phyloP scores from a whole-genome alignment of 1,284 basidiomycete species.

The Rhodotorula sp. region DNA sequence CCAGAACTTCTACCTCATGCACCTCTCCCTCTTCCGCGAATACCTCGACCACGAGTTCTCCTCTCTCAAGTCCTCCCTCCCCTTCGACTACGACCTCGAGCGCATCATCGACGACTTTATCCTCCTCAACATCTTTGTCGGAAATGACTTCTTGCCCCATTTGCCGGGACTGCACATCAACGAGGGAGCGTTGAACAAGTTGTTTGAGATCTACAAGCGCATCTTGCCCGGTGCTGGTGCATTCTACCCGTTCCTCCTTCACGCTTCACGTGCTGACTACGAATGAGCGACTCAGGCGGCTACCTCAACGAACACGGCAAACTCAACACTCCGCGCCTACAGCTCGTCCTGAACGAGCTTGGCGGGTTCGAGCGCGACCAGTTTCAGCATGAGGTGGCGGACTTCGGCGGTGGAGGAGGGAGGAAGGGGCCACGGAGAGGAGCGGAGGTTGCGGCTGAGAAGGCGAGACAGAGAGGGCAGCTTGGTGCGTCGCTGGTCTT shows the following conservation, averaged over 20 bases:
- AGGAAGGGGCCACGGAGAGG: constrained; percentile 49
- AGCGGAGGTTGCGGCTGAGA: constrained; percentile 45
- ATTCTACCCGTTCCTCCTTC: constrained; percentile 42
- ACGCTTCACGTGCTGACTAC: background rate
- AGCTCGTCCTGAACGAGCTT: constrained; percentile 85
- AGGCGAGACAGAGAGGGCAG: constrained; percentile 26
- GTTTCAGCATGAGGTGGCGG: constrained; percentile 86
- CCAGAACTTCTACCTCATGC: constrained; percentile 91
- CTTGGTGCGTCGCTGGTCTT: constrained; percentile 21
- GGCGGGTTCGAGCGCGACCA: constrained; percentile 79
- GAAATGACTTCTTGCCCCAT: constrained; percentile 96
- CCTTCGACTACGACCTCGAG: constrained; percentile 79
- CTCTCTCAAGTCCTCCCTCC: constrained; percentile 51
- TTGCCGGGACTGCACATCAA: constrained; percentile 96
- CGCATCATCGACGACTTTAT: constrained; percentile 97
- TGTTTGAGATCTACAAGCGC: constrained; percentile 94
- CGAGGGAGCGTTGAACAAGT: constrained; percentile 85
- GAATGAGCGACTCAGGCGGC: constrained; percentile 59
- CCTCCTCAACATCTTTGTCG: constrained; percentile 90
- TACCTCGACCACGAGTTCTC: constrained; percentile 95
- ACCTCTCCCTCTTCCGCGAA: constrained; percentile 91
- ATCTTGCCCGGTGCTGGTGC: constrained; percentile 74
- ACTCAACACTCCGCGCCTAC: constrained; percentile 76
- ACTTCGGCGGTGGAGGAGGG: constrained; percentile 58
- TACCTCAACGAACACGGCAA: constrained; percentile 89